These are phyloP conservation scores for Gossypium davidsonii DNA, from an alignment of 441 rosid species.

Conservation along the genomic window DNA sequence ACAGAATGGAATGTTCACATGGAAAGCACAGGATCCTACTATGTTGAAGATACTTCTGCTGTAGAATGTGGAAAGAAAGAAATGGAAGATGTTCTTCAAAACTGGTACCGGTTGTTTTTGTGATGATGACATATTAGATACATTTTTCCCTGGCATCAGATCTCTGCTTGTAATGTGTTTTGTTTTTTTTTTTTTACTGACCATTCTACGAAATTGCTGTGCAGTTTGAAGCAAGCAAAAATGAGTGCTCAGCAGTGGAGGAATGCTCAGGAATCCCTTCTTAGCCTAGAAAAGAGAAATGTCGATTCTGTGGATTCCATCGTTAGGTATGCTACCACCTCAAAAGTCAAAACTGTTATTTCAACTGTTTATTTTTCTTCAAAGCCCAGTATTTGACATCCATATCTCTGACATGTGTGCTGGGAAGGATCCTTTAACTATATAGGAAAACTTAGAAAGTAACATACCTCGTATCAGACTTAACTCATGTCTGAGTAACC, in stretches of 20 bases:
- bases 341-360: neutral
- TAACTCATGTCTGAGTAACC: neutral
- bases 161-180: neutral
- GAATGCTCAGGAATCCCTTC: conserved; percentile 82
- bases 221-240: conserved; percentile 71
- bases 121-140: neutral
- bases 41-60: conserved; percentile 64
- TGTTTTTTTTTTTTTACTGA: conserved; percentile 13
- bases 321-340: conserved; percentile 47
- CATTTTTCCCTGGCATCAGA: conserved; percentile 1
- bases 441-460: too few species aligned
- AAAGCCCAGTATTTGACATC: too few species aligned
- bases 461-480: neutral
- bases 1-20: conserved; percentile 73
- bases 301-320: conserved; percentile 84
- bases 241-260: conserved; percentile 85
- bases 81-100: conserved; percentile 67
- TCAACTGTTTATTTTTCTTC: too few species aligned
- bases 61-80: conserved; percentile 76
- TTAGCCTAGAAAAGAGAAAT: conserved; percentile 63
- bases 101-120: conserved; percentile 45
- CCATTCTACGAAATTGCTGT: conserved; percentile 14
- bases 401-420: too few species aligned
- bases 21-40: conserved; percentile 69
- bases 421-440: too few species aligned